A percentile compares a stretch with the other conserved stretches of the same genome.
phyloP scores from a whole-genome alignment of 1,139 yeast genomes.

The Diutina mesorugosa region DNA sequence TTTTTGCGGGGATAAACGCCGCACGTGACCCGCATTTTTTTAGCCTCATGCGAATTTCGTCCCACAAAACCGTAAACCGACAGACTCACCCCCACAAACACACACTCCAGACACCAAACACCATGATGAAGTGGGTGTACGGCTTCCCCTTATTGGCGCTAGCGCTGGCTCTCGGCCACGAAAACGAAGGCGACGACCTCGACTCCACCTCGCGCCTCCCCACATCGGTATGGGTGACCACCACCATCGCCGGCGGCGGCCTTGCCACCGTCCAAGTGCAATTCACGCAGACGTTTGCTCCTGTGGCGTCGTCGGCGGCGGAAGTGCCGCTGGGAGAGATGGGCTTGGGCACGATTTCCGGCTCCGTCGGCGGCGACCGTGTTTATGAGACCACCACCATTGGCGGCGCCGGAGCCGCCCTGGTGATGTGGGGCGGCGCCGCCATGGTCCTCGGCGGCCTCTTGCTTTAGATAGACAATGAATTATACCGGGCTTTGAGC shows the following conservation, averaged over 20 bases:
- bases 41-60: not conserved
- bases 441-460: not conserved
- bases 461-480: not conserved
- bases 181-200: not conserved
- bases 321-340: conserved; percentile 14
- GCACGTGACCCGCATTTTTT: not conserved
- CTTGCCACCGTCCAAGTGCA: conserved; percentile 25
- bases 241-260: conserved; percentile 28
- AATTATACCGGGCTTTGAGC: no score
- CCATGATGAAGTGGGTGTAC: not conserved
- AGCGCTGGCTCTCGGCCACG: not conserved
- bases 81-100: not conserved
- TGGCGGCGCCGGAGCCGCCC: conserved; percentile 1
- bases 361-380: conserved; percentile 43
- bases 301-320: conserved; percentile 12
- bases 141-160: not conserved
- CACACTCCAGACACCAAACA: not conserved
- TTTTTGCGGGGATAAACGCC: not conserved
- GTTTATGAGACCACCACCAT: conserved; percentile 23
- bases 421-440: not conserved
- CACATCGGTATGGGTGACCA: conserved; percentile 42
- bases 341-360: conserved; percentile 45
- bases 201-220: not conserved
- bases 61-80: not conserved
- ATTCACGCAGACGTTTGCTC: conserved; percentile 36